Base-by-base conservation (phyloP, 2,329 filamentous ascomycete species). In the Ceratocystis smalleyi region DNA sequence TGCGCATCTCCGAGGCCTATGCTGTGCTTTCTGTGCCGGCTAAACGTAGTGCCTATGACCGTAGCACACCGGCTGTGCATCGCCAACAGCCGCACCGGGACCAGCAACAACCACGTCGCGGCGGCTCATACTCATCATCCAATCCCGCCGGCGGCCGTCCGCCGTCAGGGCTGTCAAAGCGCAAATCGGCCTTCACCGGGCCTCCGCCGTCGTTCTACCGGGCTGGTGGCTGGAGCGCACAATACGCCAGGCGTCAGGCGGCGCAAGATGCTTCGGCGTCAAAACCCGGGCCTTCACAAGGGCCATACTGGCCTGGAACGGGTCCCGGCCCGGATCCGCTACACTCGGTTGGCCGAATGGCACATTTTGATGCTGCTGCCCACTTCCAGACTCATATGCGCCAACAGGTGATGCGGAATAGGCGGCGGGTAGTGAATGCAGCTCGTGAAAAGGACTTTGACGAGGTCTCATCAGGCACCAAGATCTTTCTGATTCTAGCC, bases 171-270 rank as follows among this genome's bases (percentile, higher is more conserved):
- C 77, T 99, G 40, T 91, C 86, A 72, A 82, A 86, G 49, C 82
- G 92, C 27, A 80, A 89, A 2, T 83, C 84, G 1, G 80, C 85
- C 3, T 96, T 95, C 74, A 83, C 82, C 22, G 92, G 92, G 0
- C 92, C 94, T 2, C 91, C 94, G 61, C 91, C 92, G 0, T 89
- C 84, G 68, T 97, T 96, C 76, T 96, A 90, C 74, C 81, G 86
- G 19, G 85, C 81, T 67, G 91, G 90, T 3, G 89, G 88, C 2
- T 95, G 90, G 81, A 89, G 88, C 59, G 73, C 76, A 2, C 82
- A 88, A 66, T 72, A 75, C 1, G 80, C 80, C 43, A 87, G 87
- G 75, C 74, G 84, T 45, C 74, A 75, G 63, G 78, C 78, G 43
- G 79, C 80, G 55, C 80, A 83, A 66, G 77, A 80, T 62, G 70